Evolutionary conservation across 345 rosid species (phyloP).

Genomic region (Sisymbrium altissimum): DNA sequence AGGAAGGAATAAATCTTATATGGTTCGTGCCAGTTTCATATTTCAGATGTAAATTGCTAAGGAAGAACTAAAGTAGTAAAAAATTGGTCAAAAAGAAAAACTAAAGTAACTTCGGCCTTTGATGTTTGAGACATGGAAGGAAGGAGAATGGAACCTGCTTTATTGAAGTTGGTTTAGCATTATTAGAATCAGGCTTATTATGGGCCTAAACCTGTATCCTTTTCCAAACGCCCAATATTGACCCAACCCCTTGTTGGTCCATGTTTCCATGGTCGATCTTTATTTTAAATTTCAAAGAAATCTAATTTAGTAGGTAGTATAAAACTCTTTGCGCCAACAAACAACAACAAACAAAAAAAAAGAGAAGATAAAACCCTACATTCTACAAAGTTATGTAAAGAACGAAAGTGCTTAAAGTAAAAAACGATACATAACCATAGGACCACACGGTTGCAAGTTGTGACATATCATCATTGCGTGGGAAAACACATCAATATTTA

Average conservation of each 20-base stretch:
- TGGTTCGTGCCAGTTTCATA: not conserved
- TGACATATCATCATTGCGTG: constrained; percentile 10
- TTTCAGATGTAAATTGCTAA: not conserved
- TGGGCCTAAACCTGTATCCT: not conserved
- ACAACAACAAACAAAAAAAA: too few relatives aligned
- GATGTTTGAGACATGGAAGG: not conserved
- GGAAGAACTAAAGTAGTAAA: not conserved
- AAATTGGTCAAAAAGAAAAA: too few relatives aligned
- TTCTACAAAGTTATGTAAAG: not conserved
- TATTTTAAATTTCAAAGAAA: not conserved
- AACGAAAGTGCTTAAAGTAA: not conserved
- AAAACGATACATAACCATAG: constrained; percentile 3
- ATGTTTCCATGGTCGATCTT: not conserved
- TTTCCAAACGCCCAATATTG: not conserved
- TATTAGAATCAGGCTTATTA: not conserved
- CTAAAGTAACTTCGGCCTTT: not conserved
- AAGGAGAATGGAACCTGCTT: not conserved
- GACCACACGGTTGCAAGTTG: constrained; percentile 27
- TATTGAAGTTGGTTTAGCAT: not conserved
- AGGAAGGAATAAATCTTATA: not conserved
- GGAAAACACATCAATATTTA: not conserved
- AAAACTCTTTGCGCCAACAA: not conserved
- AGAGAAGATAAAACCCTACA: not conserved
- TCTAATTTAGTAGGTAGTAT: not conserved
- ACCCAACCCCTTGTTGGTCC: not conserved